Percentiles rank a stretch among this genome's conserved stretches.
Evolutionary conservation across 306 rosid genomes (phyloP).

Genomic region (Cucumis cinereus): DNA sequence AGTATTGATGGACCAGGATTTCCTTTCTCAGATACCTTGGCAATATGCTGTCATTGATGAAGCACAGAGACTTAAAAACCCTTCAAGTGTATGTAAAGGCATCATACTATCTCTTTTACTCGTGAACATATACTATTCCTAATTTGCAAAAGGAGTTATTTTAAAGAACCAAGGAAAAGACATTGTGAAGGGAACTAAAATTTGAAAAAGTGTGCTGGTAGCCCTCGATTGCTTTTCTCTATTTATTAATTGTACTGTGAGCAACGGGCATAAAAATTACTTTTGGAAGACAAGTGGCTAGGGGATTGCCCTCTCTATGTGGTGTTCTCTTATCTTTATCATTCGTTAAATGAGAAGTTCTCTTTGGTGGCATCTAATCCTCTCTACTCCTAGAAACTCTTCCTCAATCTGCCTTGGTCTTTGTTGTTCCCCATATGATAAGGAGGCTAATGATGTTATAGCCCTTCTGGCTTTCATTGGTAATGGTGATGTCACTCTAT

Average conservation of each 20-base stretch:
- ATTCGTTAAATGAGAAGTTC: no score
- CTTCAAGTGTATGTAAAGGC: constrained; percentile 63
- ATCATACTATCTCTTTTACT: not conserved
- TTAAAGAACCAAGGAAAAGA: not conserved
- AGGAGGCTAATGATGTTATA: not conserved
- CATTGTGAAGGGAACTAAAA: not conserved
- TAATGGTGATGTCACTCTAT: not conserved
- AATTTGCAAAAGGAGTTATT: not conserved
- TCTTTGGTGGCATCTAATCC: no score
- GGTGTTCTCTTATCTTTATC: no score
- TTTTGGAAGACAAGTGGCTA: no score
- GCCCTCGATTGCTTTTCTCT: no score
- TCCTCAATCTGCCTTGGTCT: no score
- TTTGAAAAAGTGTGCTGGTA: not conserved
- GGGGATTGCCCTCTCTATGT: no score
- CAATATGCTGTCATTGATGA: constrained; percentile 77
- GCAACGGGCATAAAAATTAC: no score
- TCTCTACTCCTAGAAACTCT: no score
- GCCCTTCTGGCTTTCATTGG: not conserved
- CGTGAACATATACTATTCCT: not conserved
- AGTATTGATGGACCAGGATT: constrained; percentile 79
- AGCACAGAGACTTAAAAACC: constrained; percentile 93
- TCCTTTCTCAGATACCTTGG: constrained; percentile 96
- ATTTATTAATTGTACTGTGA: no score
- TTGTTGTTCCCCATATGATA: no score